Percentiles rank a stretch among this genome's conserved stretches.
phyloP scores from a whole-genome alignment of 106 monocot species.

The Dactylorhiza incarnata region DNA sequence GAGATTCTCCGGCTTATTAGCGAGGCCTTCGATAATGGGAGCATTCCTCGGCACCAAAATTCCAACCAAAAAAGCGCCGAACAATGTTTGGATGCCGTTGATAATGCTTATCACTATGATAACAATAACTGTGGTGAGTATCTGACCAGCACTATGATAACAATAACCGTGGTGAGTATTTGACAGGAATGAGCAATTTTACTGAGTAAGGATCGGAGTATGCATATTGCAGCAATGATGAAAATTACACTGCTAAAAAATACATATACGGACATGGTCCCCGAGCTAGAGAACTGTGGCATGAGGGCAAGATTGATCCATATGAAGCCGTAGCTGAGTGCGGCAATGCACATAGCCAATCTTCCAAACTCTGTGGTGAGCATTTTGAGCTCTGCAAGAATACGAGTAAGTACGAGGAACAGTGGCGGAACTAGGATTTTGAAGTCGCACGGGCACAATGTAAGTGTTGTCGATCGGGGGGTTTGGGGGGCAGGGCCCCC shows the following conservation, averaged over 20 bases:
- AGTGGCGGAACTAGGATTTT: no score
- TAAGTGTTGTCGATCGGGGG: no score
- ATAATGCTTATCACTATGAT: slow-evolving; percentile 19
- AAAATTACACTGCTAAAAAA: slow-evolving; percentile 17
- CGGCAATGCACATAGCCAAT: slow-evolving; percentile 24
- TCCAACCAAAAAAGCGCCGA: slow-evolving; percentile 38
- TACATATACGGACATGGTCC: slow-evolving; percentile 17
- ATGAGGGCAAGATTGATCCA: slow-evolving; percentile 21
- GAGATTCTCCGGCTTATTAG: slow-evolving; percentile 31
- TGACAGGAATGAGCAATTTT: slow-evolving; percentile 13
- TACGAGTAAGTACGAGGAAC: slow-evolving; percentile 18
- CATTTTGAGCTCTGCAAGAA: slow-evolving; percentile 20
- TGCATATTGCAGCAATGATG: slow-evolving; percentile 2
- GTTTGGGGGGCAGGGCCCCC: no score
- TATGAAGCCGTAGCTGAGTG: slow-evolving; percentile 15
- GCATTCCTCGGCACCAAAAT: slow-evolving; percentile 28
- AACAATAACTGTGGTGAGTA: slow-evolving; percentile 13
- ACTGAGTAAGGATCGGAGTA: slow-evolving; percentile 13
- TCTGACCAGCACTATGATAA: slow-evolving; percentile 18
- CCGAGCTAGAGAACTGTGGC: slow-evolving; percentile 16
- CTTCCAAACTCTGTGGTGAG: slow-evolving; percentile 21
- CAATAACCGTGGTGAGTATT: no score
- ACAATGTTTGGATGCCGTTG: slow-evolving; percentile 28
- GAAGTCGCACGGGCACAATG: no score
- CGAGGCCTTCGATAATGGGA: slow-evolving; percentile 13